Base-by-base conservation (phyloP, 1,284 basidiomycete genomes). In the Trametes polyzona region DNA sequence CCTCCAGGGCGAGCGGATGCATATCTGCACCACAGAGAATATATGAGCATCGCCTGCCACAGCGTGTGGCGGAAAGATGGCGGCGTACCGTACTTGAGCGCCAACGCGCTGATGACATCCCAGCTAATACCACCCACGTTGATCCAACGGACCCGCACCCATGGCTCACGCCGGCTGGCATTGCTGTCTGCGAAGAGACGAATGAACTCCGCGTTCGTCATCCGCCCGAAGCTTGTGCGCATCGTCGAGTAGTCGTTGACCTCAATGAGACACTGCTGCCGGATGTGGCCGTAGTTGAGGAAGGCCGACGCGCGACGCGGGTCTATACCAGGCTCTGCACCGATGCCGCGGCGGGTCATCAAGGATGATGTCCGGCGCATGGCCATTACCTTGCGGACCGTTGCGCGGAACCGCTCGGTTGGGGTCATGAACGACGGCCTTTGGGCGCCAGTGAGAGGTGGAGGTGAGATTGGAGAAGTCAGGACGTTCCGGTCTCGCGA, bases 71-170 rank as follows among this genome's bases (percentile, higher is more conserved):
- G 12, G 42, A 36, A 29, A 26, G 16, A 27, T 29, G 35, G 26
- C 50, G 5, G 64, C 76, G 35, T 56, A 85, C 84, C 78, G 65
- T 87, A 88, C 67, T 79, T 81, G 52, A 88, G 70, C 21, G 86
- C 83, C 33, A 89, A 68, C 1, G 81, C 78, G 62, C 84, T 87
- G 59, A 90, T 77, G 11, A 90, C 83, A 66, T 88, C 86, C 86
- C 86, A 90, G 58, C 83, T 86, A 48, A 89, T 74, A 2, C 87
- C 87, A 6, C 81, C 83, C 50, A 89, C 76, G 61, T 88, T 88
- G 57, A 90, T 87, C 87, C 87, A 90, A 32, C 87, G 72, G 11
- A 88, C 85, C 60, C 81, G 84, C 26, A 79, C 80, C 80, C 84
- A 86, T 3, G 78, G 73, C 57, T 82, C 78, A 47, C 77, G 73